Conservation (phyloP, 2,329 filamentous ascomycete species). For the Paraphoma sp. region DNA sequence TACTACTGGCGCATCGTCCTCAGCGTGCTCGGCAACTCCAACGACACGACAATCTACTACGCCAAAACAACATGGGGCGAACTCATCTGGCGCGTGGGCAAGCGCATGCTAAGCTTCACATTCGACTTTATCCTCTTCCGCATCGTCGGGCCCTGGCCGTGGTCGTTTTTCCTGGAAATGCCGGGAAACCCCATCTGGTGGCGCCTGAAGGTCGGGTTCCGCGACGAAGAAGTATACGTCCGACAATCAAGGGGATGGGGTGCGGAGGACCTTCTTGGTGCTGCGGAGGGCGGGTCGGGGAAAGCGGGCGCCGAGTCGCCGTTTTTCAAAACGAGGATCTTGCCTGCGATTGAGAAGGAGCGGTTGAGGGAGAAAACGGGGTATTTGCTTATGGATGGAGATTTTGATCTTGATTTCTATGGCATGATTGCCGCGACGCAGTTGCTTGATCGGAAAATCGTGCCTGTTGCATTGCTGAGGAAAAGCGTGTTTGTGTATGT, state of each 20-base stretch:
- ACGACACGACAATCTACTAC: conserved; percentile 70
- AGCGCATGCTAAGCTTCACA: conserved; percentile 70
- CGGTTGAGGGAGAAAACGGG: conserved; percentile 80
- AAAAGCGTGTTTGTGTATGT: conserved; percentile 63
- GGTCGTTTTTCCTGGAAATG: conserved; percentile 65
- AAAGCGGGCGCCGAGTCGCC: conserved; percentile 61
- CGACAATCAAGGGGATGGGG: conserved; percentile 79
- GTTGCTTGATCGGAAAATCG: conserved; percentile 69
- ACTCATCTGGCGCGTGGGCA: conserved; percentile 63
- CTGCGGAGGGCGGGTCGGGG: conserved; percentile 49
- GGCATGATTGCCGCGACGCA: conserved; percentile 77
- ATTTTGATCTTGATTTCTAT: conserved; percentile 88
- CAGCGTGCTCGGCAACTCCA: conserved; percentile 69
- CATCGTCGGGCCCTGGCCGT: conserved; percentile 55
- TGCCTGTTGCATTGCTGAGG: conserved; percentile 71
- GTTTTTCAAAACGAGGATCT: conserved; percentile 67
- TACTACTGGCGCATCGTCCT: conserved; percentile 74
- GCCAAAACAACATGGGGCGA: conserved; percentile 60
- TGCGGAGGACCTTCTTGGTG: conserved; percentile 60
- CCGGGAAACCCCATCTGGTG: conserved; percentile 72
- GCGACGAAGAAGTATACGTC: conserved; percentile 80
- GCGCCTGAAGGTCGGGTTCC: conserved; percentile 78
- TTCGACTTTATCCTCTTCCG: conserved; percentile 70
- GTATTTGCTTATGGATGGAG: conserved; percentile 81
- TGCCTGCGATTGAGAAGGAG: conserved; percentile 72